Percentiles rank a stretch among this genome's conserved stretches.
phyloP scores from a whole-genome alignment of 2,329 filamentous ascomycete species.

The Pseudovirgaria hyperparasitica region DNA sequence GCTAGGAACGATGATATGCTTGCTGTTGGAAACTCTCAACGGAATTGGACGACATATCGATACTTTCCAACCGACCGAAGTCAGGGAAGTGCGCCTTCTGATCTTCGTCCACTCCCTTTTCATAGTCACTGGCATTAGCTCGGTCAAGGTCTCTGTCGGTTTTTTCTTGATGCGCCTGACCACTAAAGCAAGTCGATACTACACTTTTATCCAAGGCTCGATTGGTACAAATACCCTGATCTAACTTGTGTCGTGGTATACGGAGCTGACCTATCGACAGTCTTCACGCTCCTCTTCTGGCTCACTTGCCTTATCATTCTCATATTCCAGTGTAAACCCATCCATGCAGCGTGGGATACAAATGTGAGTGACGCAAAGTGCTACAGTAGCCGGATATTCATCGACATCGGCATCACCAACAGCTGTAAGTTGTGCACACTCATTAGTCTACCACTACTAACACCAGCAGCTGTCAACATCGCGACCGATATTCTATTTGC shows the following conservation, averaged over 20 bases:
- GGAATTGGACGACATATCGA: conserved; percentile 35
- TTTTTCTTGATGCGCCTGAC: conserved; percentile 34
- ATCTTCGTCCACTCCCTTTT: conserved; percentile 33
- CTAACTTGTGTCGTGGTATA: not conserved
- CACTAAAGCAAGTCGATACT: conserved; percentile 24
- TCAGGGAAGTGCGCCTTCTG: conserved; percentile 24
- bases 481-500: conserved; percentile 29
- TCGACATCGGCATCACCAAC: conserved; percentile 35
- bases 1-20: conserved; percentile 23
- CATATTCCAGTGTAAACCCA: conserved; percentile 35
- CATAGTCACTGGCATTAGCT: conserved; percentile 30
- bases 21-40: conserved; percentile 30
- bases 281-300: conserved; percentile 30
- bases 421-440: conserved; percentile 24
- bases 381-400: conserved; percentile 27
- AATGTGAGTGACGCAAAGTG: conserved; percentile 26
- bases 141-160: conserved; percentile 36
- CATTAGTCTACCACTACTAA: not conserved
- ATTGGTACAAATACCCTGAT: conserved; percentile 23
- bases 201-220: conserved; percentile 27
- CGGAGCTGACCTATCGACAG: conserved; percentile 9
- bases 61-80: conserved; percentile 16
- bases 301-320: conserved; percentile 32
- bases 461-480: conserved; percentile 22
- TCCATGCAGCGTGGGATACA: conserved; percentile 33